Conservation (phyloP, 1,284 basidiomycete genomes). For the Leccinum angustisporum region DNA sequence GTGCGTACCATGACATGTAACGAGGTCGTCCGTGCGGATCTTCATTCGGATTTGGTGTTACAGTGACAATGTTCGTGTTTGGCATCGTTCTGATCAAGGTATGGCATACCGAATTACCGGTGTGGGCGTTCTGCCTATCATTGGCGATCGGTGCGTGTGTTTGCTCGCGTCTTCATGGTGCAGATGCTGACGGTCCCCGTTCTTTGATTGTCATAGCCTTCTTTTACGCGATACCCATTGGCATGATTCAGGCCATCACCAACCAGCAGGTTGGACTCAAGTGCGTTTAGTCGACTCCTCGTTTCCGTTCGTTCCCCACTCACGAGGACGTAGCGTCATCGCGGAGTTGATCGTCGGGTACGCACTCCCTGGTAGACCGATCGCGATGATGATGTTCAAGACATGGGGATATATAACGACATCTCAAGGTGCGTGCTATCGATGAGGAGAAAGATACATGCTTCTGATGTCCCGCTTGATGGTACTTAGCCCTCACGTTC, state of each 20-base stretch:
- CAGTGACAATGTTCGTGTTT: conserved; percentile 51
- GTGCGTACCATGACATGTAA: conserved; percentile 7
- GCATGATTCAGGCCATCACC: conserved; percentile 35
- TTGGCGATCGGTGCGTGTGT: conserved; percentile 32
- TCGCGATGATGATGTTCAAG: conserved; percentile 46
- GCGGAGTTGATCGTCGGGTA: conserved; percentile 51
- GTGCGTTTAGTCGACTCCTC: conserved; percentile 2
- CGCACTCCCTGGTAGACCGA: conserved; percentile 43
- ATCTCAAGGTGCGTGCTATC: conserved; percentile 31
- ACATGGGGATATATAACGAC: conserved; percentile 41
- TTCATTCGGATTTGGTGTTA: background rate
- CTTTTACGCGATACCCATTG: conserved; percentile 58
- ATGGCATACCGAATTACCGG: conserved; percentile 58
- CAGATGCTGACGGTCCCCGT: background rate
- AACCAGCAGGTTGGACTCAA: conserved; percentile 54
- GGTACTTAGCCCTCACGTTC: conserved; percentile 36
- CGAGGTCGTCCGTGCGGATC: background rate
- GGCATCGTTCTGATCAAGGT: conserved; percentile 58
- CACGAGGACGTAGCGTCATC: conserved; percentile 32
- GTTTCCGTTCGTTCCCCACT: background rate
- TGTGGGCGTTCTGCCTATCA: conserved; percentile 49
- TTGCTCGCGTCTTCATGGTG: no score
- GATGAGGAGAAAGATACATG: background rate
- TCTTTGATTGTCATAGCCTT: conserved; percentile 30
- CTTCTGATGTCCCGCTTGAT: conserved; percentile 21